Evolutionary conservation across 2,329 filamentous ascomycete species (phyloP).

Genomic region (Endocalyx cinctus): DNA sequence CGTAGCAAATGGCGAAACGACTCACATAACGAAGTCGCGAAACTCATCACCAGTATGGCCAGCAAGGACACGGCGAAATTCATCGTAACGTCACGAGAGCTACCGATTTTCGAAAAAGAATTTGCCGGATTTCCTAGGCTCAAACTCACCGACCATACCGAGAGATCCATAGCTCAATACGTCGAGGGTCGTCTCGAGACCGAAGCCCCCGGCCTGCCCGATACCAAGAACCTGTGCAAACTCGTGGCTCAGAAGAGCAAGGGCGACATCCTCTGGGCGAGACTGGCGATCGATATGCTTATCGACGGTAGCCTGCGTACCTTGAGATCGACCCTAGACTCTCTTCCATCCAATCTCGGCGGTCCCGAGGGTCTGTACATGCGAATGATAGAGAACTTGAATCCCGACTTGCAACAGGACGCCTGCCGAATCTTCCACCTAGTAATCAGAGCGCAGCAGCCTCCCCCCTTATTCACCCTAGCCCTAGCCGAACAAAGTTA

Average conservation of each 20-base stretch:
- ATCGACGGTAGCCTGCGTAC: conserved; percentile 25
- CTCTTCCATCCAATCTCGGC: conserved; percentile 24
- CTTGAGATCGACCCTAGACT: conserved; percentile 22
- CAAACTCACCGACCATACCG: conserved; percentile 23
- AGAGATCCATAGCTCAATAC: conserved; percentile 24
- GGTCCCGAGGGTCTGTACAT: conserved; percentile 28
- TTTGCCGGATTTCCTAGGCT: conserved; percentile 20
- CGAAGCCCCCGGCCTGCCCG: conserved; percentile 24
- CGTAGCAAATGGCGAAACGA: conserved; percentile 26
- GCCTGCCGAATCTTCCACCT: conserved; percentile 27
- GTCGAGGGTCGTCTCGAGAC: conserved; percentile 24
- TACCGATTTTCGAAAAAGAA: conserved; percentile 22
- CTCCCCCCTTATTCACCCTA: conserved; percentile 25
- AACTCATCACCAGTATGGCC: conserved; percentile 22
- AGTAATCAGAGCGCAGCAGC: conserved; percentile 25
- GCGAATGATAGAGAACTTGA: conserved; percentile 27
- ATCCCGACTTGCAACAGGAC: conserved; percentile 18
- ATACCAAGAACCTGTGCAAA: conserved; percentile 23
- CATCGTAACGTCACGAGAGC: conserved; percentile 24
- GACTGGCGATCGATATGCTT: conserved; percentile 27
- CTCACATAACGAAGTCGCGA: conserved; percentile 22
- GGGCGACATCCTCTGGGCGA: conserved; percentile 27
- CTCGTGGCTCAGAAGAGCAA: conserved; percentile 23
- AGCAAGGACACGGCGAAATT: conserved; percentile 25
- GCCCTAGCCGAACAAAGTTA: conserved; percentile 25